Conservation (phyloP, 2,329 filamentous ascomycete species). For the Arachnopeziza araneosa region DNA sequence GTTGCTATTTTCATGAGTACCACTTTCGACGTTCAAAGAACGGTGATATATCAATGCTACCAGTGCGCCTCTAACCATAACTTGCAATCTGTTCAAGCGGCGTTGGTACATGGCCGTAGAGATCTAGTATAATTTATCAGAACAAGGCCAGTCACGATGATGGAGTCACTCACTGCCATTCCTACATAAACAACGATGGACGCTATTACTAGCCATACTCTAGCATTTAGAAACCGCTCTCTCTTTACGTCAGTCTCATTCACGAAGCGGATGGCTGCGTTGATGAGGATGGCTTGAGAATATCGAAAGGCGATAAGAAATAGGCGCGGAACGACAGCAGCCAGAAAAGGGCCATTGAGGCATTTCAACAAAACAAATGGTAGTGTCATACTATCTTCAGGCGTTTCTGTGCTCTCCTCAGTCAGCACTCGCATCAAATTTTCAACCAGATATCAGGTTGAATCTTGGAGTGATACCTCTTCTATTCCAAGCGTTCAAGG, state of each 20-base stretch:
- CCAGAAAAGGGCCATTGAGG: conserved; percentile 28
- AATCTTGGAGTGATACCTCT: conserved; percentile 11
- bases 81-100: conserved; percentile 28
- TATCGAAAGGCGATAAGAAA: conserved; percentile 37
- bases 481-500: conserved; percentile 12
- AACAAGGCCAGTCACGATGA: background rate
- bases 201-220: conserved; percentile 30
- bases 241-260: conserved; percentile 1
- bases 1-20: conserved; percentile 28
- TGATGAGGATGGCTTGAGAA: conserved; percentile 37
- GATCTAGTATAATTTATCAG: conserved; percentile 22
- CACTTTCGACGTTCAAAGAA: conserved; percentile 23
- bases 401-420: conserved; percentile 1
- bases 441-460: background rate
- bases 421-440: conserved; percentile 3
- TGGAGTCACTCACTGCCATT: conserved; percentile 30
- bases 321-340: conserved; percentile 33
- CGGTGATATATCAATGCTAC: conserved; percentile 32
- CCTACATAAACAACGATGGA: conserved; percentile 34
- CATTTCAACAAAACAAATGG: conserved; percentile 29
- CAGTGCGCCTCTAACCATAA: conserved; percentile 33
- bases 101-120: conserved; percentile 31
- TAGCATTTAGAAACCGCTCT: conserved; percentile 8
- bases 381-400: conserved; percentile 26
- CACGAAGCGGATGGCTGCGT: conserved; percentile 32